A percentile compares a stretch with the other conserved stretches of the same genome.
These are phyloP conservation scores for Populus simonii DNA, from an alignment of 345 rosid species.

Conservation along the genomic window DNA sequence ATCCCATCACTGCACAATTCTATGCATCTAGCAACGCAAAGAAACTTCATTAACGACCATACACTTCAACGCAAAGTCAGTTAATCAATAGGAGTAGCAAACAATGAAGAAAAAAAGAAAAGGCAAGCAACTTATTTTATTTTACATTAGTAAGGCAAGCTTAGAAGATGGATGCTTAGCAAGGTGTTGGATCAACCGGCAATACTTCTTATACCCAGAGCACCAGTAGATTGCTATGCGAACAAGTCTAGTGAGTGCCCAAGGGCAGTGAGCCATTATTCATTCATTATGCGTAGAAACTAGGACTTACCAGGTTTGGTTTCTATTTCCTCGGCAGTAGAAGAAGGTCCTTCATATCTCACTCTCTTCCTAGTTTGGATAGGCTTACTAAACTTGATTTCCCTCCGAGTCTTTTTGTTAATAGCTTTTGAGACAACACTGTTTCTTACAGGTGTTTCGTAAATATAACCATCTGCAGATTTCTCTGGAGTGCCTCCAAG, in stretches of 20 bases:
- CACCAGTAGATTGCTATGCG: not conserved
- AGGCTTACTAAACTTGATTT: slow-evolving; percentile 1
- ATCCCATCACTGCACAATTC: not conserved
- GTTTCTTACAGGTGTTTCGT: slow-evolving; percentile 2
- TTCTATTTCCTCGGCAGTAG: slow-evolving; percentile 21
- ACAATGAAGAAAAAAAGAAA: not conserved
- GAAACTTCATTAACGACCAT: not conserved
- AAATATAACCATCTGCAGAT: slow-evolving; percentile 16
- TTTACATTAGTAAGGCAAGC: not conserved
- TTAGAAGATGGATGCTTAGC: not conserved
- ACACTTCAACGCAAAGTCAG: not conserved
- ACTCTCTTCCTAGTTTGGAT: slow-evolving; percentile 5
- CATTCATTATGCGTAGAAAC: not conserved
- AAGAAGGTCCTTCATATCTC: slow-evolving; percentile 12
- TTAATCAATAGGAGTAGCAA: not conserved
- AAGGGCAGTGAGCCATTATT: not conserved
- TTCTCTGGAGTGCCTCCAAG: slow-evolving; percentile 26
- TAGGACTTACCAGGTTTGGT: slow-evolving; percentile 30
- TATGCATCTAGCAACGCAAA: not conserved
- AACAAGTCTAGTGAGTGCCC: not conserved
- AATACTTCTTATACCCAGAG: not conserved
- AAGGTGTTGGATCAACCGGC: not conserved
- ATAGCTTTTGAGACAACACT: slow-evolving; percentile 6
- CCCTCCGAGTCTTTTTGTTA: slow-evolving; percentile 14
- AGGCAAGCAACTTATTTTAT: not conserved